Evolutionary conservation across 2,329 filamentous ascomycete species (phyloP).

Genomic region (Orbilia javanica): DNA sequence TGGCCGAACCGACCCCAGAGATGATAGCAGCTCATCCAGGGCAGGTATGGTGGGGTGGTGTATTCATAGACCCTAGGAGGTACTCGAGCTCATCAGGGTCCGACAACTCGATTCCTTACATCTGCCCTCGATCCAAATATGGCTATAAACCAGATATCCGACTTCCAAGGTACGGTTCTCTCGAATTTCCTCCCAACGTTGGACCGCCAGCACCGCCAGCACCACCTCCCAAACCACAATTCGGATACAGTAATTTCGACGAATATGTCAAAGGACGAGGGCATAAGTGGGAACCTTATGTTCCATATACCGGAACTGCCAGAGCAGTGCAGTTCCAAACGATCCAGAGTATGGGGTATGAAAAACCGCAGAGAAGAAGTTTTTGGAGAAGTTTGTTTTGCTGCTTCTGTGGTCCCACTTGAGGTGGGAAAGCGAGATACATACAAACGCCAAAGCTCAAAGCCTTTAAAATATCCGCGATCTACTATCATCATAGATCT

Average conservation of each 20-base stretch:
- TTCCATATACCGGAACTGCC: constrained; percentile 34
- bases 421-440: constrained; percentile 1
- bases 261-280: constrained; percentile 29
- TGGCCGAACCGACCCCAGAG: background rate
- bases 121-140: constrained; percentile 35
- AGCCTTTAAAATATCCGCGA: background rate
- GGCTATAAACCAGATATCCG: constrained; percentile 43
- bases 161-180: constrained; percentile 37
- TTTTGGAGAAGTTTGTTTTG: constrained; percentile 24
- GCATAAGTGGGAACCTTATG: constrained; percentile 24
- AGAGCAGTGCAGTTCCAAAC: constrained; percentile 18
- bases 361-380: constrained; percentile 6
- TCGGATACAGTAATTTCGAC: constrained; percentile 24
- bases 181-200: constrained; percentile 18
- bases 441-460: constrained; percentile 23
- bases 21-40: constrained; percentile 19
- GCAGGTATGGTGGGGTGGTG: constrained; percentile 29
- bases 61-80: constrained; percentile 13
- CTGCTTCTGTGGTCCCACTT: constrained; percentile 23
- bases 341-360: constrained; percentile 4
- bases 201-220: background rate
- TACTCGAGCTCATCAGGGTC: constrained; percentile 30
- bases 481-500: constrained; percentile 33
- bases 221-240: background rate
- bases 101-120: constrained; percentile 35